Percentiles rank a stretch among this genome's conserved stretches.
Evolutionary conservation across 2,329 filamentous ascomycete species (phyloP).

Genomic region (Epicoccum nigrum): DNA sequence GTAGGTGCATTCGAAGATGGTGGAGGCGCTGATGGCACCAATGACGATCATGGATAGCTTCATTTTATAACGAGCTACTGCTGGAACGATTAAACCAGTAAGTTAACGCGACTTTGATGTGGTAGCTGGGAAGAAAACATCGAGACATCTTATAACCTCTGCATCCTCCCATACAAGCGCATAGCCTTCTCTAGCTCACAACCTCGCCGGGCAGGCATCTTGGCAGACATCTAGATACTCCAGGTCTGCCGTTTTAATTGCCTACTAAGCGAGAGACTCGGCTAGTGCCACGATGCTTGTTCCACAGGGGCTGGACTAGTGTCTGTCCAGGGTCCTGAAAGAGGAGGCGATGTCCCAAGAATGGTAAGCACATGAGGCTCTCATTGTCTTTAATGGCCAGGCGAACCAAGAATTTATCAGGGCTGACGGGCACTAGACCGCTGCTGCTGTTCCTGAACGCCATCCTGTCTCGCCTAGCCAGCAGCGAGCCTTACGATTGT

Average conservation of each 20-base stretch:
- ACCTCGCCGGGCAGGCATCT: conserved; percentile 7
- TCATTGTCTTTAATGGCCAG: not conserved
- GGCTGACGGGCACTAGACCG: not conserved
- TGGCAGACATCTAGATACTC: conserved; percentile 7
- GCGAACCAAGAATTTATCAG: not conserved
- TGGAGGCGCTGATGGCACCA: conserved; percentile 16
- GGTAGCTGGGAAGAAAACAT: not conserved
- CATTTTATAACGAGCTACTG: conserved; percentile 15
- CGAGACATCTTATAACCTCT: not conserved
- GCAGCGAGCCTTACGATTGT: not conserved
- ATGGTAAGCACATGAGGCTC: not conserved
- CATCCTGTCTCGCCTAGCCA: not conserved
- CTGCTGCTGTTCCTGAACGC: conserved; percentile 1
- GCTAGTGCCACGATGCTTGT: not conserved
- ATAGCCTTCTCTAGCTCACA: conserved; percentile 7
- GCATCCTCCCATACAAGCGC: not conserved
- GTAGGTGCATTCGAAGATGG: conserved; percentile 22
- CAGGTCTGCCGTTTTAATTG: not conserved
- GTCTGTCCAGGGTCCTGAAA: not conserved
- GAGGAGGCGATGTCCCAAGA: not conserved
- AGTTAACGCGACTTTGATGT: not conserved
- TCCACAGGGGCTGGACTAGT: not conserved
- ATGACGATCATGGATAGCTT: conserved; percentile 23
- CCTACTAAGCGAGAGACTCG: not conserved
- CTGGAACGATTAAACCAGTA: not conserved